Evolutionary conservation across 2,329 filamentous ascomycete species (phyloP).

Genomic region (Hypoxylon sp.): DNA sequence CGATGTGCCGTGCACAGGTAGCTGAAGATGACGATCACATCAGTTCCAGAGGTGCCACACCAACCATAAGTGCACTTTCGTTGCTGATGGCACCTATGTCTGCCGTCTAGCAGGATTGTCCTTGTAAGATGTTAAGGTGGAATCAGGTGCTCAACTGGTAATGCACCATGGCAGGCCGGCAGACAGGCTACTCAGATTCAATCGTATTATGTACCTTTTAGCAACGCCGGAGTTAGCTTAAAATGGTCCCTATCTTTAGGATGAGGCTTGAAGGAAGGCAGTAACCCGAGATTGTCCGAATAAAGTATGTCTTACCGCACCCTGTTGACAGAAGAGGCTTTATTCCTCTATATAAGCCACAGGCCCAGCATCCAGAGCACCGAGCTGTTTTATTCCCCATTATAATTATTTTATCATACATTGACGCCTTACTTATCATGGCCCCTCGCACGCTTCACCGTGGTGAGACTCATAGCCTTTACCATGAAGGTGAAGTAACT

Average conservation of each 20-base stretch:
- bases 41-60: not conserved
- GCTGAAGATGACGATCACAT: too few relatives aligned
- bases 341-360: not conserved
- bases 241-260: not conserved
- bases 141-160: too few relatives aligned
- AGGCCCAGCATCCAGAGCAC: not conserved
- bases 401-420: not conserved
- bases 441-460: not conserved
- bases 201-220: too few relatives aligned
- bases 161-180: too few relatives aligned
- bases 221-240: too few relatives aligned
- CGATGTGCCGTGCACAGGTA: not conserved
- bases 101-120: not conserved
- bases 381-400: not conserved
- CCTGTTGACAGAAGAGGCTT: constrained; percentile 2
- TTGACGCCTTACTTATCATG: not conserved
- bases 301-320: not conserved
- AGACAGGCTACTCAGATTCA: too few relatives aligned
- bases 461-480: not conserved
- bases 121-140: not conserved
- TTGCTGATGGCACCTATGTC: not conserved
- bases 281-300: not conserved
- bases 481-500: not conserved
- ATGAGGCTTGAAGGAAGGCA: not conserved
- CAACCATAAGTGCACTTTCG: not conserved